Evolutionary conservation across 192 early-diverging fungal genomes (phyloP).

Genomic region (Phycomyces nitens): DNA sequence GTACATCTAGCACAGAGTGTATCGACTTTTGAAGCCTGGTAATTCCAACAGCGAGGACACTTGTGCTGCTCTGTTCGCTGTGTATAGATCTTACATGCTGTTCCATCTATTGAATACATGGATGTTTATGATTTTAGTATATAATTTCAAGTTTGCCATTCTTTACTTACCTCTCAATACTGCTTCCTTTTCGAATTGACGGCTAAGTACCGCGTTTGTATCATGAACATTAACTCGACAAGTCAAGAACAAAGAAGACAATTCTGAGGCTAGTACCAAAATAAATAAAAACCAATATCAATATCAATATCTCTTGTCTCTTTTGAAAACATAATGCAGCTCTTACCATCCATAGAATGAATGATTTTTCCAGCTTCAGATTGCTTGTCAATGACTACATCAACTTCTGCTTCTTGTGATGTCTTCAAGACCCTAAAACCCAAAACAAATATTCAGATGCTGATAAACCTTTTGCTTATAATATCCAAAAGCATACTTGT

Average conservation of each 20-base stretch:
- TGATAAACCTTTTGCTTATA: not conserved
- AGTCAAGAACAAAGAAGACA: constrained; percentile 48
- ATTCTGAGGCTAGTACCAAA: constrained; percentile 31
- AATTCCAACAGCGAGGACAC: constrained; percentile 81
- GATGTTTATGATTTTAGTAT: not conserved
- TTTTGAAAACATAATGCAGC: not conserved
- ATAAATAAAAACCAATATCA: constrained; percentile 3
- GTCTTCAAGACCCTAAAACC: constrained; percentile 38
- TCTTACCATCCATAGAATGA: constrained; percentile 13
- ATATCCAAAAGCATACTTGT: constrained; percentile 31
- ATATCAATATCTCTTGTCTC: not conserved
- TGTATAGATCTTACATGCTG: constrained; percentile 35
- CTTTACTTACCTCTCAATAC: constrained; percentile 8
- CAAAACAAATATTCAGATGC: not conserved
- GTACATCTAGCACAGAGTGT: constrained; percentile 61
- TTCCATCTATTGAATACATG: not conserved
- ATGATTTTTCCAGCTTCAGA: not conserved
- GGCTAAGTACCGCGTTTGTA: not conserved
- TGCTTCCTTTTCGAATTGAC: not conserved
- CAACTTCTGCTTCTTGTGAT: constrained; percentile 50
- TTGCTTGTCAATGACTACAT: constrained; percentile 25
- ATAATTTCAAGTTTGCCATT: not conserved
- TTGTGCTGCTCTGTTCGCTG: constrained; percentile 55
- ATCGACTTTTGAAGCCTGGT: constrained; percentile 42
- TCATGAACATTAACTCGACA: constrained; percentile 37